Conservation (phyloP, 345 rosid species). For the Melaleuca quinquenervia region DNA sequence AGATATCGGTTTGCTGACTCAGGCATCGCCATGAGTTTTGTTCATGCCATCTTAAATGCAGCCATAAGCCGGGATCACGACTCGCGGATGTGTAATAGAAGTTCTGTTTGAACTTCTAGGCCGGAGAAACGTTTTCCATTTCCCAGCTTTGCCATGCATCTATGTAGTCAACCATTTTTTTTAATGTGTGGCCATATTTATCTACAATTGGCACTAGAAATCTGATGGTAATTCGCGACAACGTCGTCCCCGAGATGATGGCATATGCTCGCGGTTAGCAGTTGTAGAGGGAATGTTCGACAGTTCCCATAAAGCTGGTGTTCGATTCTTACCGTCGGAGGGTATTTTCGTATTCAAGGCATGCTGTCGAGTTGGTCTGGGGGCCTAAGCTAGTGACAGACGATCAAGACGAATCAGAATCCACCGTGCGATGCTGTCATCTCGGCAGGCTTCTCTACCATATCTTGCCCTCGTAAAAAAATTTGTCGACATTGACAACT, state of each 20-base stretch:
- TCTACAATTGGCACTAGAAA: neutral
- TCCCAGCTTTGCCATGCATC: neutral
- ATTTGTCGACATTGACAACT: neutral
- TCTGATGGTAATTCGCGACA: neutral
- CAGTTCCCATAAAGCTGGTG: neutral
- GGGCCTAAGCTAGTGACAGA: neutral
- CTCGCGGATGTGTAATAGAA: neutral
- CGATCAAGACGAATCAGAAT: neutral
- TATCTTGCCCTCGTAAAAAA: neutral
- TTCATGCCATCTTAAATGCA: neutral
- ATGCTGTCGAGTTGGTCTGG: neutral
- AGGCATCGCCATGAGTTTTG: neutral
- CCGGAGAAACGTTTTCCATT: neutral
- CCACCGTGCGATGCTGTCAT: neutral
- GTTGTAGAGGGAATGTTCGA: neutral
- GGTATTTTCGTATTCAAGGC: neutral
- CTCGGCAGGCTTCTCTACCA: neutral
- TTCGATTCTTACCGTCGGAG: neutral
- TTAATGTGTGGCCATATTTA: neutral
- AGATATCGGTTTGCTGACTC: neutral
- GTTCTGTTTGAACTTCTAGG: neutral
- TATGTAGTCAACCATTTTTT: neutral
- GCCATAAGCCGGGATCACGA: neutral
- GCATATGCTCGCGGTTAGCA: neutral
- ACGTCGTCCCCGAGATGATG: neutral